phyloP scores from a whole-genome alignment of 1,139 yeast species.

The Suhomyces kunorum region DNA sequence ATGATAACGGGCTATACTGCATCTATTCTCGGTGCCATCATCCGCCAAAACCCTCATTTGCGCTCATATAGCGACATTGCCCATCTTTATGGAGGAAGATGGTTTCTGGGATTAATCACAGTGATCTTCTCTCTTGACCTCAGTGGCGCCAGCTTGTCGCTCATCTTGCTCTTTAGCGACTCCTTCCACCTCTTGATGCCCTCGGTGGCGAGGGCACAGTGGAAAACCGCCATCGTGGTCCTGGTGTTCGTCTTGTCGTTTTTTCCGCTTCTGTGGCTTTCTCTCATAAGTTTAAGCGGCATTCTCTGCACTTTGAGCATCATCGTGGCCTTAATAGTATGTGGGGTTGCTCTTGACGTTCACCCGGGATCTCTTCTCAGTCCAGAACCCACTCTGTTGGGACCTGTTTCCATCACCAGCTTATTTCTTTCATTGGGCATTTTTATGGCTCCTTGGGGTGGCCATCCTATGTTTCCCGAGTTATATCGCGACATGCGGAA shows the following conservation, averaged over 20 bases:
- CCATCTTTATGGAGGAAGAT: constrained; percentile 42
- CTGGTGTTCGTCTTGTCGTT: constrained; percentile 62
- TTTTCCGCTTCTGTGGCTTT: constrained; percentile 70
- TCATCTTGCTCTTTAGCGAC: constrained; percentile 81
- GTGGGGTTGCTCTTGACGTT: constrained; percentile 58
- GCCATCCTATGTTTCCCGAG: constrained; percentile 85
- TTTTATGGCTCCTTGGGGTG: constrained; percentile 88
- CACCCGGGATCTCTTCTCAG: constrained; percentile 68
- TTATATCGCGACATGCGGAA: constrained; percentile 81
- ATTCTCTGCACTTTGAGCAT: constrained; percentile 69
- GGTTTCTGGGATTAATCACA: constrained; percentile 62
- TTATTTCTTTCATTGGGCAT: constrained; percentile 69
- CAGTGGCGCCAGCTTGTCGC: constrained; percentile 73
- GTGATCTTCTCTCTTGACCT: constrained; percentile 73
- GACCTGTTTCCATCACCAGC: constrained; percentile 53
- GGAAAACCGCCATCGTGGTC: constrained; percentile 53
- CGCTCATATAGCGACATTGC: constrained; percentile 51
- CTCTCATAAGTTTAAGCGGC: constrained; percentile 73
- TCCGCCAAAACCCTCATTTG: constrained; percentile 31
- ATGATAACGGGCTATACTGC: constrained; percentile 70
- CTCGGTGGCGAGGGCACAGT: constrained; percentile 40
- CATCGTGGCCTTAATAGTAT: constrained; percentile 54
- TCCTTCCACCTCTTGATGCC: constrained; percentile 73
- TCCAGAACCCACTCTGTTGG: constrained; percentile 50
- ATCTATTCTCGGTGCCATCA: constrained; percentile 39